These are phyloP conservation scores for Candida maesae DNA, from an alignment of 805 yeast species.

Conservation along the genomic window DNA sequence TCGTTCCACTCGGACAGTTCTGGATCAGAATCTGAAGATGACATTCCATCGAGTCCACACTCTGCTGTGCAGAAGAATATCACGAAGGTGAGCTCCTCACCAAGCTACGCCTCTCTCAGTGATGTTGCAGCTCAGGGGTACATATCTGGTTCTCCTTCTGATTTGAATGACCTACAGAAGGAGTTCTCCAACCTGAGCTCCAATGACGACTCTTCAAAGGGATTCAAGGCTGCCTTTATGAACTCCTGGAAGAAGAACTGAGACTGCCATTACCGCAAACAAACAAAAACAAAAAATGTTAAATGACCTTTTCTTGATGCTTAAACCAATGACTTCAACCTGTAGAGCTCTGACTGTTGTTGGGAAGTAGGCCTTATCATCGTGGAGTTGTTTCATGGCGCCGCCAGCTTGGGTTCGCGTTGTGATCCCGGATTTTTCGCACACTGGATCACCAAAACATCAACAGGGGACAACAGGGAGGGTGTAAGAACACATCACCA, in stretches of 20 bases:
- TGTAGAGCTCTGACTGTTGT: background rate
- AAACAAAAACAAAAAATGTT: background rate
- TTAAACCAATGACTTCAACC: background rate
- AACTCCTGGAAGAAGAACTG: conserved; percentile 25
- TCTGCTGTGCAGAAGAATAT: conserved; percentile 10
- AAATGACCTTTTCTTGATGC: background rate
- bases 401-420: background rate
- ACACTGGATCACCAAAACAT: no score
- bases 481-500: background rate
- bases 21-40: conserved; percentile 28
- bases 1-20: conserved; percentile 22
- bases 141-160: conserved; percentile 25
- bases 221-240: conserved; percentile 17
- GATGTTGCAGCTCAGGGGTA: conserved; percentile 48
- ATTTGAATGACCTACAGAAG: conserved; percentile 19
- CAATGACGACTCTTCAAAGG: conserved; percentile 7
- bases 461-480: no score
- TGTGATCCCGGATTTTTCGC: conserved; percentile 1
- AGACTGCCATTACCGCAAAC: no score
- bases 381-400: no score
- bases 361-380: no score
- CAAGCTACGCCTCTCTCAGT: conserved; percentile 43
- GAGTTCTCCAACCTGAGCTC: conserved; percentile 18
- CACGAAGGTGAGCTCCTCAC: conserved; percentile 25
- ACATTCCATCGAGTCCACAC: conserved; percentile 4